Evolutionary conservation across 2,329 filamentous ascomycete species (phyloP).

Genomic region (Aspergillus niger): DNA sequence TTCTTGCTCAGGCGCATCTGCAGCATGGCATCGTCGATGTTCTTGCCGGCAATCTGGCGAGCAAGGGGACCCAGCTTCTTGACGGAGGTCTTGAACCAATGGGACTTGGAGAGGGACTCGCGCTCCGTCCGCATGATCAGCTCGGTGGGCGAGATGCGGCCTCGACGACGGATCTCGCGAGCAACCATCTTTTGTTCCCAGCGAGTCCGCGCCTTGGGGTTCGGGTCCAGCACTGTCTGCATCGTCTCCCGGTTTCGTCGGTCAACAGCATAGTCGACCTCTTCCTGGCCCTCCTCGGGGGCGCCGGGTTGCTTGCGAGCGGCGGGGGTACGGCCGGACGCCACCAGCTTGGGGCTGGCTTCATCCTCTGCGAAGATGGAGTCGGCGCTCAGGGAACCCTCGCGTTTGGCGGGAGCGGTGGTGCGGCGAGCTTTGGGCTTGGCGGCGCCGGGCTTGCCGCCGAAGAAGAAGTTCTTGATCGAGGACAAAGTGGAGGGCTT

Average conservation of each 20-base stretch:
- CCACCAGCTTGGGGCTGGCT: constrained; percentile 26
- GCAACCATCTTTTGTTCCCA: constrained; percentile 87
- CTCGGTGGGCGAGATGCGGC: constrained; percentile 66
- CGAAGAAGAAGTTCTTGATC: constrained; percentile 39
- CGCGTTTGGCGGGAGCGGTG: constrained; percentile 33
- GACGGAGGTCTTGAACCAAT: constrained; percentile 76
- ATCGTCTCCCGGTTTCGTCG: constrained; percentile 56
- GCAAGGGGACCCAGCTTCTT: constrained; percentile 91
- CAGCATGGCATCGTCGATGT: constrained; percentile 86
- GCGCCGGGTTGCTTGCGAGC: constrained; percentile 24
- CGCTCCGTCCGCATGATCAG: constrained; percentile 68
- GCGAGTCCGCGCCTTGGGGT: constrained; percentile 67
- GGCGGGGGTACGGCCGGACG: constrained; percentile 30
- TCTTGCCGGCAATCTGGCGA: constrained; percentile 87
- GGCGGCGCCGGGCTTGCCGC: constrained; percentile 24
- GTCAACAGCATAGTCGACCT: constrained; percentile 26
- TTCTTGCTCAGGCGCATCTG: constrained; percentile 98
- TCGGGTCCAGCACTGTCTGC: constrained; percentile 70
- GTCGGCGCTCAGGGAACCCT: constrained; percentile 39
- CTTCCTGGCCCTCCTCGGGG: constrained; percentile 15
- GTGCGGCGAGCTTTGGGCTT: constrained; percentile 34
- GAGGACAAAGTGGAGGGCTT: constrained; percentile 33
- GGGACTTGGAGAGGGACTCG: constrained; percentile 62
- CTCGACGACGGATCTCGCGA: constrained; percentile 68
- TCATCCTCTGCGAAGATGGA: constrained; percentile 48